Evolutionary conservation across 768 basidiomycete species (phyloP).

Genomic region (Lentinula detonsa): DNA sequence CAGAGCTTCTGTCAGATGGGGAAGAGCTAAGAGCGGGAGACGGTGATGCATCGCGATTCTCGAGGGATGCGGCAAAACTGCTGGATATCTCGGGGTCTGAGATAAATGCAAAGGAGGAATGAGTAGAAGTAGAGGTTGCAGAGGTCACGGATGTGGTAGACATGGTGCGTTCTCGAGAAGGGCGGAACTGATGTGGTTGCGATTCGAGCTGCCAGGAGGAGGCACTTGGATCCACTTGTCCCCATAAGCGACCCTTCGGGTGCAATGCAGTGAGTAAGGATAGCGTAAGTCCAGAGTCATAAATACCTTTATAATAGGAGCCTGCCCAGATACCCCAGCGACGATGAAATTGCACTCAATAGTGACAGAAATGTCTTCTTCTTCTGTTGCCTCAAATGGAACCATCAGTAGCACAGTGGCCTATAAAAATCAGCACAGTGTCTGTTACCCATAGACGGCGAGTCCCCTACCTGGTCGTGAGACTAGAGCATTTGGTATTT

Average conservation of each 20-base stretch:
- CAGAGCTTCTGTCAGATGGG: conserved; percentile 41
- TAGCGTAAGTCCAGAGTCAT: background rate
- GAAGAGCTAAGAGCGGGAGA: conserved; percentile 56
- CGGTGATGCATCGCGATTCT: conserved; percentile 56
- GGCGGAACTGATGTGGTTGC: conserved; percentile 42
- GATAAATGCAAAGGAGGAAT: conserved; percentile 75
- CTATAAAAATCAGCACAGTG: conserved; percentile 29
- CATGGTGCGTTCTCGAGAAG: conserved; percentile 66
- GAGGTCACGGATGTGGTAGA: conserved; percentile 75
- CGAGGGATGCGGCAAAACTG: conserved; percentile 78
- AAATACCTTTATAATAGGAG: conserved; percentile 66
- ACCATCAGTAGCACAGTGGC: conserved; percentile 74
- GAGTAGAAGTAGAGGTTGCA: conserved; percentile 54
- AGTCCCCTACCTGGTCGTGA: conserved; percentile 69
- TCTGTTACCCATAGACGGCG: conserved; percentile 6
- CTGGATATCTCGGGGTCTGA: conserved; percentile 85
- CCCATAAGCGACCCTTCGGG: conserved; percentile 66
- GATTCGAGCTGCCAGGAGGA: conserved; percentile 78
- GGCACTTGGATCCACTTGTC: conserved; percentile 54
- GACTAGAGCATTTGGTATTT: conserved; percentile 40
- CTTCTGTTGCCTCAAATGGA: conserved; percentile 63
- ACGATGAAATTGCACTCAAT: conserved; percentile 69
- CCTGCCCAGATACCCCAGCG: conserved; percentile 65
- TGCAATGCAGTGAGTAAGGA: background rate
- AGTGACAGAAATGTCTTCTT: conserved; percentile 66